Base-by-base conservation (phyloP, 441 rosid genomes). In the Adansonia gregorii region DNA sequence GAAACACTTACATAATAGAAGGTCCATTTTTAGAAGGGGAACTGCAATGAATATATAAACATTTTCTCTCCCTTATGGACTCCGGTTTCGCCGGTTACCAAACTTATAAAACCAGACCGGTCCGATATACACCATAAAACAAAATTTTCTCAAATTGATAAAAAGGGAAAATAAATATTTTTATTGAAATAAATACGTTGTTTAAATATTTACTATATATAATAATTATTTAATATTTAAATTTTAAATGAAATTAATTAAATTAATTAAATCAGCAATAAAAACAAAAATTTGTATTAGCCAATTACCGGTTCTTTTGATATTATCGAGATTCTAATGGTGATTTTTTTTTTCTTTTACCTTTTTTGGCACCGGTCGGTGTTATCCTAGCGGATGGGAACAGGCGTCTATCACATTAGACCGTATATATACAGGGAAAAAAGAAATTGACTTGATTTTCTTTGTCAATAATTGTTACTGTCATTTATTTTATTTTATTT, bases 71-170 rank as follows among this genome's bases (percentile, higher is more conserved):
- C 60, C 63, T 4, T 79, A 73, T 72, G 52, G 46, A 0, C 2
- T 88, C 96, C 82, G 88, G 87, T 45, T 81, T 17, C 64, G 31
- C 78, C 80, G 83, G 92, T 92, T 64, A 52, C 84, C 84, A 79
- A 77, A 31, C 39, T 31, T 31, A 31, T 31, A 31, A 31, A 31
- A 31, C 39, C 39, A 31, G 39, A 31, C 39, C 39, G 39, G 39
- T 31, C 39, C 39, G 39, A 31, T 31, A 31, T 31, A 2, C 39
- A 31, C 4, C 39, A 31, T 31, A 31, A 31, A 31, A 31, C 39
- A 31, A 31, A 31, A 31, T 31, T 31, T 31, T 3, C 39, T 31
- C 39, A 31, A 31, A 31, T 31, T 31, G 39, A 31, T 31, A 31
- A 31, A 31, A 31, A 31, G 39, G 39, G 39, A 31, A 31, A 31